Evolutionary conservation across 2,329 filamentous ascomycete genomes (phyloP).

Genomic region (Hypoxylon sp.): DNA sequence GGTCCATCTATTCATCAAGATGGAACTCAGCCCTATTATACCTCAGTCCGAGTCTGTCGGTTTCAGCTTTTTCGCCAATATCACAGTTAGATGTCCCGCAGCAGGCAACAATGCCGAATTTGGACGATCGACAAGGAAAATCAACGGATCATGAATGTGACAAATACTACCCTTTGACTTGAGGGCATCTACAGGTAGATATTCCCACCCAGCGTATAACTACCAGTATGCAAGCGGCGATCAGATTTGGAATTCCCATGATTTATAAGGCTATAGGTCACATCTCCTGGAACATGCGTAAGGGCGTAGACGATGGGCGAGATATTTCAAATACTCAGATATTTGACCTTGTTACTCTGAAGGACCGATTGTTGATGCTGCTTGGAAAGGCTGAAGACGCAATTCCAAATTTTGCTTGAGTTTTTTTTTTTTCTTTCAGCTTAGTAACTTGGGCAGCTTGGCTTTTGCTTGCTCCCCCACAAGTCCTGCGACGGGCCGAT

Average conservation of each 20-base stretch:
- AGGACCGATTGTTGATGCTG: neutral
- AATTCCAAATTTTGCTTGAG: constrained; percentile 32
- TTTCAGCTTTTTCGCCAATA: neutral
- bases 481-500: constrained; percentile 8
- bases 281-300: constrained; percentile 7
- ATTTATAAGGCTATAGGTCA: constrained; percentile 2
- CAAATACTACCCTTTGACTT: constrained; percentile 24
- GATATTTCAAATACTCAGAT: constrained; percentile 18
- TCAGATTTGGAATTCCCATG: constrained; percentile 19
- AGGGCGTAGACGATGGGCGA: neutral
- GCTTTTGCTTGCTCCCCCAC: constrained; percentile 2
- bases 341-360: constrained; percentile 4
- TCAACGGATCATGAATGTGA: constrained; percentile 6
- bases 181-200: constrained; percentile 4
- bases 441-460: constrained; percentile 14
- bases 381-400: neutral
- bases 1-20: neutral
- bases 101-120: neutral
- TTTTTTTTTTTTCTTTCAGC: constrained; percentile 10
- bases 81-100: neutral
- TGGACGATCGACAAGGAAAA: neutral
- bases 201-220: too few species aligned
- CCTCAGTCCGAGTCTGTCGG: neutral
- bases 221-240: neutral
- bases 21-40: neutral